A percentile compares a stretch with the other conserved stretches of the same genome.
phyloP scores from a whole-genome alignment of 176 grass and related monocot species.

The Lolium multiflorum region DNA sequence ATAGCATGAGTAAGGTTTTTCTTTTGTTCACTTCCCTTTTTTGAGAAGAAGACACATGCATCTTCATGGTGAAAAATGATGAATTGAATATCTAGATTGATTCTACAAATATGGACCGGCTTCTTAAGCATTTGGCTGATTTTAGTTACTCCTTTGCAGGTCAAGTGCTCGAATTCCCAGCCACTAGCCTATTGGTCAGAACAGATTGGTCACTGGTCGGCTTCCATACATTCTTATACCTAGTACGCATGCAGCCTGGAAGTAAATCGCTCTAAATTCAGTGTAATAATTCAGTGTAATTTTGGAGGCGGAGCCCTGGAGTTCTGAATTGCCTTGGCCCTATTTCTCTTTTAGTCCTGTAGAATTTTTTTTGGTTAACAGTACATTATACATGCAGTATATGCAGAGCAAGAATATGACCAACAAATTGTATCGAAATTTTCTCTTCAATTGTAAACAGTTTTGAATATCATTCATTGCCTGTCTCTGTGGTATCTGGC shows the following conservation, averaged over 20 bases:
- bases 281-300: slow-evolving; percentile 31
- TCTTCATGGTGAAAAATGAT: slow-evolving; percentile 20
- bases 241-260: slow-evolving; percentile 22
- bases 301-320: slow-evolving; percentile 28
- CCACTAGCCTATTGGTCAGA: slow-evolving; percentile 1
- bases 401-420: not conserved
- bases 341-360: slow-evolving; percentile 12
- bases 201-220: slow-evolving; percentile 9
- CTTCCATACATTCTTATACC: slow-evolving; percentile 22
- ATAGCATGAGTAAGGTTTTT: slow-evolving; percentile 40
- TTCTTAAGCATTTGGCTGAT: slow-evolving; percentile 33
- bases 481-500: not conserved
- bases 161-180: slow-evolving; percentile 30
- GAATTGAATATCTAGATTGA: slow-evolving; percentile 19
- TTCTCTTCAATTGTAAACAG: not conserved
- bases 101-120: slow-evolving; percentile 12
- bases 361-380: not conserved
- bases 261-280: slow-evolving; percentile 1
- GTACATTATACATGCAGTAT: slow-evolving; percentile 13
- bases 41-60: slow-evolving; percentile 4
- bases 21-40: slow-evolving; percentile 15
- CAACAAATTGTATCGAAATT: not conserved
- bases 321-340: slow-evolving; percentile 6
- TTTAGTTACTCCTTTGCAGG: slow-evolving; percentile 34
- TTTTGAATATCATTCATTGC: slow-evolving; percentile 31